phyloP scores from a whole-genome alignment of 805 yeast species.

The Isabelozyma heimii region DNA sequence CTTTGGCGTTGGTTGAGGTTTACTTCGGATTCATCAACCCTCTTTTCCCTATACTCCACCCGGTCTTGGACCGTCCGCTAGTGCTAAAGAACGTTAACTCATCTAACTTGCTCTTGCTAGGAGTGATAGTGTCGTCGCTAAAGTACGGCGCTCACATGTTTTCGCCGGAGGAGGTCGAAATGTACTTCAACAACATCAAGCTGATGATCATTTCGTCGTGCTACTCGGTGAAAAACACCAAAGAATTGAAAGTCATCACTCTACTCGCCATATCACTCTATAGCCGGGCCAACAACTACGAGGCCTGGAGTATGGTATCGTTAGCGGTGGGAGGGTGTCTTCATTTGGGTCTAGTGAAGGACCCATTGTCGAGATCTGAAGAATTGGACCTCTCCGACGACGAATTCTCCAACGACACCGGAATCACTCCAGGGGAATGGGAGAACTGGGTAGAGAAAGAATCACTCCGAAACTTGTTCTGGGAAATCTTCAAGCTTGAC shows the following conservation, averaged over 20 bases:
- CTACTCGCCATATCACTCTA: constrained; percentile 10
- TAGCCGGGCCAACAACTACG: constrained; percentile 9
- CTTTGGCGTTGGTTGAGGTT: constrained; percentile 6
- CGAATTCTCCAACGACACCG: not conserved
- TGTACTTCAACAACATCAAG: constrained; percentile 4
- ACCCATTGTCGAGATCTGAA: constrained; percentile 1
- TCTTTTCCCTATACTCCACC: constrained; percentile 11
- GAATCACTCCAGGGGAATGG: constrained; percentile 2
- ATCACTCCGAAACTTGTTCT: constrained; percentile 7
- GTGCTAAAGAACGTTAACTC: constrained; percentile 1
- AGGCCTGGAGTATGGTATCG: constrained; percentile 14
- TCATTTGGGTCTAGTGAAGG: constrained; percentile 11
- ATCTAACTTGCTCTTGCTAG: constrained; percentile 7
- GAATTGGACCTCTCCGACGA: constrained; percentile 1
- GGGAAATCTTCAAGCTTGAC: constrained; percentile 15
- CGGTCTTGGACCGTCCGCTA: constrained; percentile 3
- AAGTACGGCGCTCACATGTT: constrained; percentile 4
- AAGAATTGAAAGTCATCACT: constrained; percentile 9
- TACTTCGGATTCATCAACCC: constrained; percentile 11
- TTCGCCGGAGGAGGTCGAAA: constrained; percentile 3
- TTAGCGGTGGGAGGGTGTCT: constrained; percentile 13
- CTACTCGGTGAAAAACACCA: constrained; percentile 8
- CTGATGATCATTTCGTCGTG: constrained; percentile 9
- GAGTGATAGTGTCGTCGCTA: constrained; percentile 7
- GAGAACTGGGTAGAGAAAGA: constrained; percentile 11